Conservation (phyloP, 2,329 filamentous ascomycete genomes). For the Aspergillus sojae region DNA sequence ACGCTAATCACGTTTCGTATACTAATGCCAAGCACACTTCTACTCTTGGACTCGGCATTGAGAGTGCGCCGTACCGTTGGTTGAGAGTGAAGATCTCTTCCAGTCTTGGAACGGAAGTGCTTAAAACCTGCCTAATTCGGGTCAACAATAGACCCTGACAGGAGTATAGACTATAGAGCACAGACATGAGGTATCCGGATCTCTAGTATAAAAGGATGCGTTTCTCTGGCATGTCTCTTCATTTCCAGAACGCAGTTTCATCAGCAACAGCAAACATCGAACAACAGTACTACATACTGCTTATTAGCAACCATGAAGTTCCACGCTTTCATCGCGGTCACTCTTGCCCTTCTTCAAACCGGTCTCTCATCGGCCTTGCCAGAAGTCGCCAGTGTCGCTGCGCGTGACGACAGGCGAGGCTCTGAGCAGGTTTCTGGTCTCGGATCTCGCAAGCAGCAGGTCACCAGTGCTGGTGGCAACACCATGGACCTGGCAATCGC, state of each 20-base stretch:
- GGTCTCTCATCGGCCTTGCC: background rate
- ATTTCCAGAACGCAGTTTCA: no score
- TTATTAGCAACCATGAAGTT: background rate
- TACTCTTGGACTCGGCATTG: background rate
- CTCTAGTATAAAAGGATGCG: background rate
- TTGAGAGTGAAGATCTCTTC: background rate
- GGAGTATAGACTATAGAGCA: background rate
- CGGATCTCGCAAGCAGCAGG: conserved; percentile 24
- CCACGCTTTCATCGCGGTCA: background rate
- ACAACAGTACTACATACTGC: background rate
- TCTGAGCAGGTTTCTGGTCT: conserved; percentile 20
- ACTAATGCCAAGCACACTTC: background rate
- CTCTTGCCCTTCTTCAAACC: background rate
- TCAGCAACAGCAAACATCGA: background rate
- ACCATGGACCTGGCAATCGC: conserved; percentile 30
- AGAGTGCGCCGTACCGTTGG: background rate
- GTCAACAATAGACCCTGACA: background rate
- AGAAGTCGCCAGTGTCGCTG: background rate
- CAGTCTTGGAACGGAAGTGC: background rate
- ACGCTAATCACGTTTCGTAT: background rate
- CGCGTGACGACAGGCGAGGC: conserved; percentile 21
- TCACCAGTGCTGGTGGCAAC: conserved; percentile 24
- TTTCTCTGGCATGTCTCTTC: no score
- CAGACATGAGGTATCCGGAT: background rate
- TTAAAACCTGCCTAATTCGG: background rate